Percentiles rank a stretch among this genome's conserved stretches.
phyloP scores from a whole-genome alignment of 2,329 filamentous ascomycete genomes.

The Alternaria infectoria region DNA sequence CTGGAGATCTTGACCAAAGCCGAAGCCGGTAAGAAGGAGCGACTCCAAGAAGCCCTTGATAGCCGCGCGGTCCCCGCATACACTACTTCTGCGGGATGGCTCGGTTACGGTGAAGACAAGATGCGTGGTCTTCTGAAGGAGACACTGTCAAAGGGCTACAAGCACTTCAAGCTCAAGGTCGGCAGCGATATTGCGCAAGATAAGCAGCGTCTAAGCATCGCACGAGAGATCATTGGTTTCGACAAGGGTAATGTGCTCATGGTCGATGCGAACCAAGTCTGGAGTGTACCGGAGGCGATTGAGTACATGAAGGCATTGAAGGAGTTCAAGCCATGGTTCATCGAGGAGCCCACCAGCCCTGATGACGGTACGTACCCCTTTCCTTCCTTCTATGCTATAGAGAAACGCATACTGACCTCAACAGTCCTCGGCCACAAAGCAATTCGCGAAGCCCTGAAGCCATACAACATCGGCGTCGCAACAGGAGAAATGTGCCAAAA shows the following conservation, averaged over 20 bases:
- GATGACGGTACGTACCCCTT: conserved; percentile 64
- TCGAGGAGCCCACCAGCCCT: conserved; percentile 90
- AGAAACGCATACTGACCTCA: neutral
- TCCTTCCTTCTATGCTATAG: neutral
- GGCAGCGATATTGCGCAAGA: conserved; percentile 76
- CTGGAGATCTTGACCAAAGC: conserved; percentile 70
- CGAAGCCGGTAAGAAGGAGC: conserved; percentile 71
- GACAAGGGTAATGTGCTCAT: conserved; percentile 85
- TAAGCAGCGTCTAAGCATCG: conserved; percentile 72
- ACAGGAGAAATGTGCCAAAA: conserved; percentile 97
- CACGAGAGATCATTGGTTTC: conserved; percentile 79
- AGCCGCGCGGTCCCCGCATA: conserved; percentile 85
- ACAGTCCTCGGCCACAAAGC: conserved; percentile 82
- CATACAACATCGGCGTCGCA: conserved; percentile 79
- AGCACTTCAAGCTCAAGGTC: conserved; percentile 91
- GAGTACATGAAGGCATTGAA: conserved; percentile 82
- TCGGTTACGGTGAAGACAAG: conserved; percentile 89
- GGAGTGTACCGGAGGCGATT: conserved; percentile 89
- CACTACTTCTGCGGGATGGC: conserved; percentile 88
- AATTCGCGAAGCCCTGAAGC: conserved; percentile 78
- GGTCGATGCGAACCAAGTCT: conserved; percentile 93
- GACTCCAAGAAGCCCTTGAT: conserved; percentile 75
- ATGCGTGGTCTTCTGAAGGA: conserved; percentile 77
- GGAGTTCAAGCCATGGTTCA: conserved; percentile 90
- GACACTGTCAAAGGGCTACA: conserved; percentile 78